Evolutionary conservation across 306 rosid species (phyloP).

Genomic region (Quercus bicolor): DNA sequence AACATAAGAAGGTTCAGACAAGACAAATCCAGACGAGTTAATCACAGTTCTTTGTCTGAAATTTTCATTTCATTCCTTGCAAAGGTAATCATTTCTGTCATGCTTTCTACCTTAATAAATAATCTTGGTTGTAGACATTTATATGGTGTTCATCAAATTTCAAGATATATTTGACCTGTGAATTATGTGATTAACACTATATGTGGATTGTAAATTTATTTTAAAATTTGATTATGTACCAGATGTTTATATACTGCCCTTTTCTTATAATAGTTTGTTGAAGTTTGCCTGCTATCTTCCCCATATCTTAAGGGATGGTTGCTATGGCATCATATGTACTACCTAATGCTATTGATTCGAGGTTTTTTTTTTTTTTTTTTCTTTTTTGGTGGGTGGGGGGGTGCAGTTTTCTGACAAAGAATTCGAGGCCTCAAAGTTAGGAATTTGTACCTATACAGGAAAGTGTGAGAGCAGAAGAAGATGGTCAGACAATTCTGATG

Average conservation of each 20-base stretch:
- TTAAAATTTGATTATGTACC: background rate
- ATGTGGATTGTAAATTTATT: too few species aligned
- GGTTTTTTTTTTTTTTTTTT: background rate
- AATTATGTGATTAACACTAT: background rate
- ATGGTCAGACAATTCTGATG: slow-evolving; percentile 70
- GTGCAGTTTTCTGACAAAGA: slow-evolving; percentile 63
- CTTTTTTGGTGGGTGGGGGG: background rate
- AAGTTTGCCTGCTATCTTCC: slow-evolving; percentile 6
- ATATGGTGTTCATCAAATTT: slow-evolving; percentile 10
- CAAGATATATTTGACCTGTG: background rate
- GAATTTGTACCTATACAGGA: slow-evolving; percentile 63
- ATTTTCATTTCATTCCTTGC: slow-evolving; percentile 65
- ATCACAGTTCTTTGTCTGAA: slow-evolving; percentile 60
- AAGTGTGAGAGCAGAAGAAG: slow-evolving; percentile 49
- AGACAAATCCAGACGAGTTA: slow-evolving; percentile 40
- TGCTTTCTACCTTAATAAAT: slow-evolving; percentile 10
- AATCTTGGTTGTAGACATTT: slow-evolving; percentile 1
- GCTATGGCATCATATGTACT: slow-evolving; percentile 4
- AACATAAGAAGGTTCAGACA: slow-evolving; percentile 43
- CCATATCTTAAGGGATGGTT: background rate
- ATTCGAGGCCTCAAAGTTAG: slow-evolving; percentile 45
- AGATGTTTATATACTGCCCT: background rate
- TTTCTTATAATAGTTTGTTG: background rate
- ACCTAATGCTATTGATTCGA: background rate
- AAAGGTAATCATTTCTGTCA: slow-evolving; percentile 41